phyloP scores from a whole-genome alignment of 176 grass and related monocot genomes.

The Musa itinerans region DNA sequence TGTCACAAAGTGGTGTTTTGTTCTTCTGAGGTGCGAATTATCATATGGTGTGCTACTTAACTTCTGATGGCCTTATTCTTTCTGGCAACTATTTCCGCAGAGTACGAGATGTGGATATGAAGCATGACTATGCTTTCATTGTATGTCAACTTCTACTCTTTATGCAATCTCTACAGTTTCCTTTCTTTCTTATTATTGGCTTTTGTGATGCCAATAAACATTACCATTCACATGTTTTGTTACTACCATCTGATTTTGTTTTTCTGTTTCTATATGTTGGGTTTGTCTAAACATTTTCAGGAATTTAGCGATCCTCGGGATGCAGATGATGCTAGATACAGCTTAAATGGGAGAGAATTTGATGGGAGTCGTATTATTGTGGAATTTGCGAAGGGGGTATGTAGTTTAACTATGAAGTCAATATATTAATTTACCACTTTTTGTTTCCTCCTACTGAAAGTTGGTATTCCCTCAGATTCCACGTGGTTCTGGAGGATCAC shows the following conservation, averaged over 20 bases:
- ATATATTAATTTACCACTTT: too few relatives aligned
- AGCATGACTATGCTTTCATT: constrained; percentile 98
- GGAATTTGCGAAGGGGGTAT: constrained; percentile 92
- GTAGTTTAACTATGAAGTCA: background rate
- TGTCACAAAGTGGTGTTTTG: constrained; percentile 29
- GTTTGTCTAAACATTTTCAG: constrained; percentile 28
- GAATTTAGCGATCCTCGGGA: constrained; percentile 84
- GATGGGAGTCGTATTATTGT: constrained; percentile 88
- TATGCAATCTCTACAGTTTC: too few relatives aligned
- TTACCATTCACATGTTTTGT: too few relatives aligned
- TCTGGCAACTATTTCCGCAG: constrained; percentile 89
- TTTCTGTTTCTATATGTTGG: background rate
- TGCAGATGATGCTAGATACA: constrained; percentile 92
- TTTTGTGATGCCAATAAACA: too few relatives aligned
- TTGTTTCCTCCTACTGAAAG: too few relatives aligned
- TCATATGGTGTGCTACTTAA: constrained; percentile 44
- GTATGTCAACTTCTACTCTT: constrained; percentile 36
- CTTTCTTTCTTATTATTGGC: too few relatives aligned
- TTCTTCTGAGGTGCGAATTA: constrained; percentile 22
- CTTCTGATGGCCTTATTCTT: constrained; percentile 63
- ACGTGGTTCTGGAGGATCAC: constrained; percentile 58
- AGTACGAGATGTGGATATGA: constrained; percentile 99
- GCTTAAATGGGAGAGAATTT: constrained; percentile 79
- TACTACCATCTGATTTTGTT: too few relatives aligned
- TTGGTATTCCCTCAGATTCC: constrained; percentile 31